A percentile compares a stretch with the other conserved stretches of the same genome.
These are phyloP conservation scores for Petunia secreta DNA, from an alignment of 257 asterid genomes.

Conservation along the genomic window DNA sequence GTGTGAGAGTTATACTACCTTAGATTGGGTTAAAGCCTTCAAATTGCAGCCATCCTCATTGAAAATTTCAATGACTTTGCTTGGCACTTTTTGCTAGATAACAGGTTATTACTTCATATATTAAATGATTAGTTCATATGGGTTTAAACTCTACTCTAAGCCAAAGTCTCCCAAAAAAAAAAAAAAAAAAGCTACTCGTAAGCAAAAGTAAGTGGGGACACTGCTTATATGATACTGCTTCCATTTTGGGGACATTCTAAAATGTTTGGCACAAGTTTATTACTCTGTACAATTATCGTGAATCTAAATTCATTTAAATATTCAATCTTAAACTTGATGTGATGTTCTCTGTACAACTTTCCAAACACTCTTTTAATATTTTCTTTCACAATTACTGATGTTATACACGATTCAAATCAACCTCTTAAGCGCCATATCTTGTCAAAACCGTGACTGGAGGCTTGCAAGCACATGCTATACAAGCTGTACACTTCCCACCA, in stretches of 20 bases:
- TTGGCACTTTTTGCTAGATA: conserved; percentile 1
- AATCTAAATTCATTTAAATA: not conserved
- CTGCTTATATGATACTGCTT: not conserved
- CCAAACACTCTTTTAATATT: not conserved
- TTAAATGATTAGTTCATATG: not conserved
- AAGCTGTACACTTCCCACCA: not conserved
- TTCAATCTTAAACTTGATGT: conserved; percentile 11
- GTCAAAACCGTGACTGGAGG: not conserved
- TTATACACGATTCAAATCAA: not conserved
- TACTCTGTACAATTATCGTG: not conserved
- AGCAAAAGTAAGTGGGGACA: no score
- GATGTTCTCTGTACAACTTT: not conserved
- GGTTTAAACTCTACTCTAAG: not conserved
- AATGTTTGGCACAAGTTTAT: not conserved
- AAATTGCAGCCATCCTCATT: not conserved
- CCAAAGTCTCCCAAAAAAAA: not conserved
- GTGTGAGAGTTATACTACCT: not conserved
- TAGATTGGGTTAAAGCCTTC: conserved; percentile 3
- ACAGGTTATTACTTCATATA: not conserved
- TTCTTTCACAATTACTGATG: not conserved
- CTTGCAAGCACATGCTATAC: not conserved
- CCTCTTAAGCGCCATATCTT: no score
- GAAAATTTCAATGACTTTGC: not conserved
- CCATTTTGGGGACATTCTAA: not conserved
- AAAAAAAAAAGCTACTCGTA: no score